A percentile compares a stretch with the other conserved stretches of the same genome.
phyloP scores from a whole-genome alignment of 2,329 filamentous ascomycete species.

The Chaetothyriales sp. region DNA sequence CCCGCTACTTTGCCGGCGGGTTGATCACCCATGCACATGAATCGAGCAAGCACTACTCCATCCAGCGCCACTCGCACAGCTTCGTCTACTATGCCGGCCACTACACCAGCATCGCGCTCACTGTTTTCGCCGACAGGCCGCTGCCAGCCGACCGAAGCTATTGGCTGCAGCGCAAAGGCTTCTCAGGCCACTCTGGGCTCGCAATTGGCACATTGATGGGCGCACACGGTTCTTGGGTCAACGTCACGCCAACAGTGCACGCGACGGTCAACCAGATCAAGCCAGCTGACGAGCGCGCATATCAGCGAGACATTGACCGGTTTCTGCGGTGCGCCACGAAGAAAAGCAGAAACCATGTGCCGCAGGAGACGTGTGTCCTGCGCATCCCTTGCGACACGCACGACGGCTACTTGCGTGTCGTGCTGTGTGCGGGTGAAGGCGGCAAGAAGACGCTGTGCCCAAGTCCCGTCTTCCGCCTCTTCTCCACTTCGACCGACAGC shows the following conservation, averaged over 20 bases:
- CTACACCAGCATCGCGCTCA: slow-evolving; percentile 49
- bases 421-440: slow-evolving; percentile 41
- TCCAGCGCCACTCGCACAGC: slow-evolving; percentile 52
- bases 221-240: slow-evolving; percentile 47
- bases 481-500: slow-evolving; percentile 49
- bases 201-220: slow-evolving; percentile 49
- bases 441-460: slow-evolving; percentile 46
- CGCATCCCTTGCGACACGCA: slow-evolving; percentile 49
- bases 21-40: slow-evolving; percentile 50
- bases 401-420: slow-evolving; percentile 57
- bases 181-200: slow-evolving; percentile 56
- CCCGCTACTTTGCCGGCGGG: slow-evolving; percentile 51
- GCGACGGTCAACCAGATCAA: slow-evolving; percentile 38
- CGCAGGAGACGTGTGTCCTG: slow-evolving; percentile 51
- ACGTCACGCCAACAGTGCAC: slow-evolving; percentile 49
- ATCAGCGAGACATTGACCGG: slow-evolving; percentile 54
- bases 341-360: slow-evolving; percentile 36
- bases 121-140: slow-evolving; percentile 47
- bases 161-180: slow-evolving; percentile 57
- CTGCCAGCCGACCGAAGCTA: slow-evolving; percentile 46
- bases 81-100: slow-evolving; percentile 55
- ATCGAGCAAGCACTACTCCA: slow-evolving; percentile 51
- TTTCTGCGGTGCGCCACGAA: slow-evolving; percentile 44
- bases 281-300: slow-evolving; percentile 47
- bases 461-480: slow-evolving; percentile 55